Percentiles rank a stretch among this genome's conserved stretches.
Conservation (phyloP, 2,329 filamentous ascomycete species). For the Trematosphaeria pertusa region DNA sequence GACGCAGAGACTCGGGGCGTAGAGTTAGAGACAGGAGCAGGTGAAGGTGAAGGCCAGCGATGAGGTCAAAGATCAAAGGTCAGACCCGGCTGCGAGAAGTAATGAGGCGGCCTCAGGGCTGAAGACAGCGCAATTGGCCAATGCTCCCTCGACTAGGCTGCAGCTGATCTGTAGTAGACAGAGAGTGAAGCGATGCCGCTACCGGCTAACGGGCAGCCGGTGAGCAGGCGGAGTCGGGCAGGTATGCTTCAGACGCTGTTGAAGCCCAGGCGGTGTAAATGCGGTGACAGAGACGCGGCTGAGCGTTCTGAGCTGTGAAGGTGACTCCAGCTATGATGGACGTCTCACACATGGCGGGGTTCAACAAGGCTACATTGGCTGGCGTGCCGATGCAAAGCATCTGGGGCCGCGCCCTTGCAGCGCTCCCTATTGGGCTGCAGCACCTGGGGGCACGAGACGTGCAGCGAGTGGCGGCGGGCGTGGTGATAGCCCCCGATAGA, state of each 20-base stretch:
- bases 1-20: background rate
- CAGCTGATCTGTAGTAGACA: background rate
- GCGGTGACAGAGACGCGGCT: background rate
- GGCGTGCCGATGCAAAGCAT: constrained; percentile 2
- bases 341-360: constrained; percentile 2
- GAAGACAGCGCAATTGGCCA: background rate
- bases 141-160: background rate
- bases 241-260: background rate
- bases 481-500: too few relatives aligned
- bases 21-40: too few relatives aligned
- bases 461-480: background rate
- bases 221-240: background rate
- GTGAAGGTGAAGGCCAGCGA: too few relatives aligned
- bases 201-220: background rate
- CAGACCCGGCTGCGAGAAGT: too few relatives aligned
- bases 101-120: constrained; percentile 1
- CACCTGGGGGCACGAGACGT: background rate
- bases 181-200: background rate
- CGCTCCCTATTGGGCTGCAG: constrained; percentile 1
- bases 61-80: too few relatives aligned
- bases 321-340: background rate
- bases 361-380: too few relatives aligned
- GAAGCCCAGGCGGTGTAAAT: background rate
- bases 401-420: background rate
- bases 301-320: too few relatives aligned